Evolutionary conservation across 164 flowering plant species (phyloP).

Genomic region (Cinnamomum micranthum): DNA sequence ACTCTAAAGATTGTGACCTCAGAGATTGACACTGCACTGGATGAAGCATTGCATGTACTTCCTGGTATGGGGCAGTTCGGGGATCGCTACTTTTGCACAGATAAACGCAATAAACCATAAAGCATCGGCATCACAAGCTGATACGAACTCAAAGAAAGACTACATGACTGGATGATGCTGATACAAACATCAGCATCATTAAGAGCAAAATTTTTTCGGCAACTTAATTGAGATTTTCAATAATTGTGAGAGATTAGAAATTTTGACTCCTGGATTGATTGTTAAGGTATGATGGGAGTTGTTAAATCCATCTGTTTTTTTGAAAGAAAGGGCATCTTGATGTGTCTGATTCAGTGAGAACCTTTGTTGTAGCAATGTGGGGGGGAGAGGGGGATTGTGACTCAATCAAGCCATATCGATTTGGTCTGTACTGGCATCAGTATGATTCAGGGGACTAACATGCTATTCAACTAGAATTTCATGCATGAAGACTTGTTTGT

Average conservation of each 20-base stretch:
- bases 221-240: not conserved
- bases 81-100: constrained; percentile 78
- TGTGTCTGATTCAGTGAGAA: no score
- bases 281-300: no score
- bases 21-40: constrained; percentile 57
- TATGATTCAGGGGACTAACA: no score
- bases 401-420: no score
- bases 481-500: no score
- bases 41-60: constrained; percentile 45
- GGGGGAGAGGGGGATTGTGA: no score
- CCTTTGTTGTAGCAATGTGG: no score
- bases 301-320: no score
- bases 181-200: not conserved
- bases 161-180: not conserved
- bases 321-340: no score
- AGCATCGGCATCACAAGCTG: not conserved
- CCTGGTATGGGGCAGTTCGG: constrained; percentile 95
- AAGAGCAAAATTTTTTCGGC: not conserved
- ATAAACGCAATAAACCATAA: not conserved
- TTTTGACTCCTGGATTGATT: not conserved
- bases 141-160: not conserved
- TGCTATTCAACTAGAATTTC: no score
- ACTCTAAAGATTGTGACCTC: constrained; percentile 66
- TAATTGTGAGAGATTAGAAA: not conserved
- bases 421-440: no score